phyloP scores from a whole-genome alignment of 305 asterid species.

The Striga hermonthica region DNA sequence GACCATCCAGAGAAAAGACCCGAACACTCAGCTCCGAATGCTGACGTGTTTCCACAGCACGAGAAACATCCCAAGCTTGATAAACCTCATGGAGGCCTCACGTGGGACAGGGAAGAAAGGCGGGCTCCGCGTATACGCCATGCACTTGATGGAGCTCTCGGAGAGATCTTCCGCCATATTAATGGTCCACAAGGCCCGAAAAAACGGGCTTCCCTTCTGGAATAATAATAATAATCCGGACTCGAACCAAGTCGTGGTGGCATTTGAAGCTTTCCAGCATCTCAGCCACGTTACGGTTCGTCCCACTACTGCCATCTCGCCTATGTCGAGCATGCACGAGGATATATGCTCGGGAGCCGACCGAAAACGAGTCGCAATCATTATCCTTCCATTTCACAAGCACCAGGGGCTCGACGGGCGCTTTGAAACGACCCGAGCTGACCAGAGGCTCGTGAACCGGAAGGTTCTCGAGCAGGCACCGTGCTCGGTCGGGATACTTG shows the following conservation, averaged over 20 bases:
- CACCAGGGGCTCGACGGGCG: conserved; percentile 69
- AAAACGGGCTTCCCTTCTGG: conserved; percentile 78
- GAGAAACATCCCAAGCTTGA: conserved; percentile 59
- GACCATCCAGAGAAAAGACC: conserved; percentile 56
- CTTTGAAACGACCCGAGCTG: conserved; percentile 63
- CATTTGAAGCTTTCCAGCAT: conserved; percentile 67
- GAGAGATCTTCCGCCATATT: conserved; percentile 76
- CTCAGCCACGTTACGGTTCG: conserved; percentile 68
- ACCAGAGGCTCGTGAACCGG: conserved; percentile 55
- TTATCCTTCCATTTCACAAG: conserved; percentile 75
- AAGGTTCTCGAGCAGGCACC: conserved; percentile 71
- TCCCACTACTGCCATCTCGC: conserved; percentile 70
- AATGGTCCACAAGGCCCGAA: conserved; percentile 79
- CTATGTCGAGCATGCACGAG: conserved; percentile 68
- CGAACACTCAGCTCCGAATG: conserved; percentile 49
- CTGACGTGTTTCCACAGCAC: conserved; percentile 63
- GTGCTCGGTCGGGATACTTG: conserved; percentile 74
- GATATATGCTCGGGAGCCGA: conserved; percentile 61
- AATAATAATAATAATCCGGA: conserved; percentile 42
- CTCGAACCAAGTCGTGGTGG: conserved; percentile 56
- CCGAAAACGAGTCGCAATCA: conserved; percentile 52
- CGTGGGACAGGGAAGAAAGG: conserved; percentile 64
- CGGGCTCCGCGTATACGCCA: conserved; percentile 72
- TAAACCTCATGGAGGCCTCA: conserved; percentile 76
- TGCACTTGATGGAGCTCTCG: conserved; percentile 88